Base-by-base conservation (phyloP, 208 protist species). In the Leishmania major region DNA sequence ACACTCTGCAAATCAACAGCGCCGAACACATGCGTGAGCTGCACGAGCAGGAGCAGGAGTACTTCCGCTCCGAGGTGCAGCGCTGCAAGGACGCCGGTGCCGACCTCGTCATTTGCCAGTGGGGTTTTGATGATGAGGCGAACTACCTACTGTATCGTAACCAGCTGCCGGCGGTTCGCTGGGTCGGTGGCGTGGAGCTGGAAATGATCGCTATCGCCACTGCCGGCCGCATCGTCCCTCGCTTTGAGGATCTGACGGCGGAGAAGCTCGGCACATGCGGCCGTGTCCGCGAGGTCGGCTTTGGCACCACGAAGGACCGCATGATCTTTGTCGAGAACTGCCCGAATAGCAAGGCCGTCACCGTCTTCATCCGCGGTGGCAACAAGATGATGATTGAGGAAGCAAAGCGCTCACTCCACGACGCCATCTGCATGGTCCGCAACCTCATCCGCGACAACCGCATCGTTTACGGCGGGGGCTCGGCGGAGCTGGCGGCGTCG, bases 51-150 rank as follows among this genome's bases (percentile, higher is more conserved):
- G 99, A 99, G 96, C 98, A 99, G 88, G 91, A 98, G 78, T 99
- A 99, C 89, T 99, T 99, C 91, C 85, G 92, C 43, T 92, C 99
- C 17, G 86, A 97, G 80, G 94, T 99, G 35, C 78, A 96, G 72
- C 87, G 93, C 51, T 97, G 96, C 81, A 99, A 99, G 92, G 96
- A 98, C 25, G 93, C 95, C 49, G 99, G 99, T 45, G 97, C 98
- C 22, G 99, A 99, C 83, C 92, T 99, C 28, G 99, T 99, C 76
- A 95, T 99, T 84, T 99, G 99, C 91, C 99, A 99, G 94, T 99
- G 99, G 99, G 99, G 99, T 77, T 99, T 99, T 88, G 99, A 99
- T 91, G 99, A 99, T 89, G 99, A 99, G 91, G 99, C 99, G n/a
- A 99, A 99, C 90, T 99, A 99, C 90, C 95, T 99, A n/a, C 93